Evolutionary conservation across 2,329 filamentous ascomycete genomes (phyloP).

Genomic region (Trichophyton mentagrophytes): DNA sequence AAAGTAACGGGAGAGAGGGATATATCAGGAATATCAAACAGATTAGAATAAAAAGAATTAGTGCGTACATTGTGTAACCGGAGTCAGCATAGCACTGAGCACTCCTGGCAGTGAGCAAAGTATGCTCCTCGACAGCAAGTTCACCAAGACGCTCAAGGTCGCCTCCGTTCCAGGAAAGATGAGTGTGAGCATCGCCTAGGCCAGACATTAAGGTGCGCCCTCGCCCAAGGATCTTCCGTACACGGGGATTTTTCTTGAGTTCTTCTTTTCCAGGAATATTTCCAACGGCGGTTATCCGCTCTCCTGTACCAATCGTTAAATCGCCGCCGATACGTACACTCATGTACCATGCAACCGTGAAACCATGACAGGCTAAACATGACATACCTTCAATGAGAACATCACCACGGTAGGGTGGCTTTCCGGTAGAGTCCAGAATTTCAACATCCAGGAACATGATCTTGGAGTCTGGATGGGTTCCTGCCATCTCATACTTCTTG

Average conservation of each 20-base stretch:
- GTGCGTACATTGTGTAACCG: conserved; percentile 37
- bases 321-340: not conserved
- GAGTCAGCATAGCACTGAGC: conserved; percentile 38
- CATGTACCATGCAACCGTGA: too few relatives aligned
- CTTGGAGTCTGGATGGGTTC: conserved; percentile 23
- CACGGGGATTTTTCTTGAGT: conserved; percentile 20
- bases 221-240: conserved; percentile 28
- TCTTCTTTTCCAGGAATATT: conserved; percentile 21
- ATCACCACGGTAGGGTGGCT: conserved; percentile 28
- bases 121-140: conserved; percentile 38
- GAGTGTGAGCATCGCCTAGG: conserved; percentile 38
- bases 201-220: conserved; percentile 40
- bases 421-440: conserved; percentile 31
- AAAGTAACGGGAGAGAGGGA: too few relatives aligned
- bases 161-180: conserved; percentile 38
- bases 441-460: conserved; percentile 29
- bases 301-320: conserved; percentile 13
- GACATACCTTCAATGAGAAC: conserved; percentile 28
- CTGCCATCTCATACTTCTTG: conserved; percentile 24
- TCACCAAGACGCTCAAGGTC: conserved; percentile 32
- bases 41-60: not conserved
- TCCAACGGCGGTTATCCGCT: conserved; percentile 26
- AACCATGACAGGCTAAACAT: not conserved
- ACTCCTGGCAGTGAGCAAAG: conserved; percentile 31
- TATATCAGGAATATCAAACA: not conserved